Base-by-base conservation (phyloP, 2,329 filamentous ascomycete species). In the Pezicula carpinea region DNA sequence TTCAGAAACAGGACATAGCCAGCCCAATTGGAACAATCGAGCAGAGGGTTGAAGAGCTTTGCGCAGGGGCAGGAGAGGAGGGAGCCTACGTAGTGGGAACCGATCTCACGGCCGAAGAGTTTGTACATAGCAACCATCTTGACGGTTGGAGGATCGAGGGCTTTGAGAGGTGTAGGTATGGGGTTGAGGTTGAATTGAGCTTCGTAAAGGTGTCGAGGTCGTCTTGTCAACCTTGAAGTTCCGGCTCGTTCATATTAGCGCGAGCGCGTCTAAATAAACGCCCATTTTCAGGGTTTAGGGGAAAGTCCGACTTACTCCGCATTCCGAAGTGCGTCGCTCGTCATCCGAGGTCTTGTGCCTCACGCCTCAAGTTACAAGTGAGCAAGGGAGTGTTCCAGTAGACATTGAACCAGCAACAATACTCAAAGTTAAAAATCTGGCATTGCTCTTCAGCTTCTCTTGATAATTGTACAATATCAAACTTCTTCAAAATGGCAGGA, bases 41-140 rank as follows among this genome's bases (percentile, higher is more conserved):
- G 39, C n/a, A 13, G 22, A 41, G 36, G 18, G 19, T 19, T 31
- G 49, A 53, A 49, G 15, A 53, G 45, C 38, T 49, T 53, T 15
- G 21, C 38, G 38, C 18, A 22, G 35, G 11, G 32, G 22, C 26
- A 18, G n/a, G 23, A 34, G n/a, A n/a, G 23, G 46, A 34, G 36
- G 32, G n/a, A 31, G 60, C 60, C 17, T 58, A 64, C 62, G 34
- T 52, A 54, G 53, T 64, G 62, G 39, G 62, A 64, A 55, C 60
- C 61, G 56, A 64, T 50, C 54, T 64, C 59, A 52, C 56, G 57
- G 53, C 62, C 62, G 43, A 57, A 56, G 42, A 64, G 59, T 19
- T 52, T 57, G 50, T 64, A 64, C 41, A 55, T 55, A 53, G 53
- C 53, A 50, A 60, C 57, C 62, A 64, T 64, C 44, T 57, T 64